Evolutionary conservation across 257 asterid species (phyloP), one percentile per base, ranked within the genome.

Genomic region (Nicotiana paniculata): DNA sequence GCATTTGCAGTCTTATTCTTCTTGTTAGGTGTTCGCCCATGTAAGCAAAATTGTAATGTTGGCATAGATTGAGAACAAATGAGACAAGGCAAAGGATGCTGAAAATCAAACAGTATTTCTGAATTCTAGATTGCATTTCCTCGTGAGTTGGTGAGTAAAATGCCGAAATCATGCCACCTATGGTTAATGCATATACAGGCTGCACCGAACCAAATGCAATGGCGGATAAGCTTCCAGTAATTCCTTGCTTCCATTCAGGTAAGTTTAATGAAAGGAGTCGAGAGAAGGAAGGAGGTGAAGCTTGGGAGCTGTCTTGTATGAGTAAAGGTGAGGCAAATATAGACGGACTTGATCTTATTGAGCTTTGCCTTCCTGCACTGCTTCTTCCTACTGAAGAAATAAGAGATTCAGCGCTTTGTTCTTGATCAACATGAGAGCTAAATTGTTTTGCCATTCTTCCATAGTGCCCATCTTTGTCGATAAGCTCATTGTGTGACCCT

Each of bases 111-210:
- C 94, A 84, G 10, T 91, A 91, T 78, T 85, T 88, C 51, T 85
- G 89, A 24, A 94, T 89, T 18, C 90, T 79, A 0, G 91, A 88
- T 24, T 79, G 91, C 97, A 94, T 91, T 78, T 88, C 97, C 0
- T 84, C 92, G 5, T 90, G 97, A 64, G 82, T 89, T 4, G 90
- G 62, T 4, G 89, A 81, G 84, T 88, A 93, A 82, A 94, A 93
- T 12, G 97, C 93, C 0, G 98, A 90, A 58, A 94, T 89, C 91
- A 92, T 91, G 66, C 97, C 92, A 51, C 98, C 97, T 55, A 94
- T 93, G 4, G 93, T 91, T 39, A 94, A 84, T 1, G 97, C 98
- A 64, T 94, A 94, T 64, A 91, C 85, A 18, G 98, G 98, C 33
- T 94, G 98, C 30, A 94, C 88, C 2, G 97, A 89, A 10, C 98